Evolutionary conservation across 768 basidiomycete species (phyloP), one percentile per base, ranked within the genome.

Genomic region (Russula emetica): DNA sequence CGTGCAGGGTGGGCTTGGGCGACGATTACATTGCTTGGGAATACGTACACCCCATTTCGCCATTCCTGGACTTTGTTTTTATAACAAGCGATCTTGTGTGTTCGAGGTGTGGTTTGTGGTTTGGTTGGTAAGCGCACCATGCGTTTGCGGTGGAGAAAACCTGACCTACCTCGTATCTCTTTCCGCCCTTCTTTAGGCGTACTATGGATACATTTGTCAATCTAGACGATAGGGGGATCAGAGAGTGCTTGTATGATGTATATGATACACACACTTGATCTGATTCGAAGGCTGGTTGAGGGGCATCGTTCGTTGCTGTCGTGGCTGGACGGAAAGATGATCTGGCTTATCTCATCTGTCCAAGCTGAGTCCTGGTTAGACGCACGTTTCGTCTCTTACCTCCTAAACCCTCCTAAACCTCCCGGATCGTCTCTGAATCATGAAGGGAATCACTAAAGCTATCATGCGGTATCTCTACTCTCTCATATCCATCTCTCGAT

Each of bases 21-120:
- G 32, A 22, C 13, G 32, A 51, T 16, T 0, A 20, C 10, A 5
- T 6, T 22, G 34, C 22, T n/a, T 16, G 36, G 0, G 11, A 61
- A 32, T 32, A 78, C 87, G 72, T 75, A 92, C 87, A 96, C 90
- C 66, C 94, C 94, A 62, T 83, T 92, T 63, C 97, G 80, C 85
- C 88, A 99, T 74, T 97, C 95, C 70, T 95, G 92, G 30, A 99
- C 97, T 76, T 98, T 98, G 77, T 99, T 99, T 80, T 98, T 96
- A 80, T 98, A 99, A 76, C 94, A 97, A 42, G 97, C 96, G 70
- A 99, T 90, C 96, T 89, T 36, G 36, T 34, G 13, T 36, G 13
- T 10, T 34, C 11, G 34, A 8, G 3, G 2, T 8, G 32, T 10
- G 32, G 32, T 2, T 10, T 0, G 36, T 13, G 10, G 10, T 36